phyloP scores from a whole-genome alignment of 2,329 filamentous ascomycete genomes.

The Dactylellina cionopaga region DNA sequence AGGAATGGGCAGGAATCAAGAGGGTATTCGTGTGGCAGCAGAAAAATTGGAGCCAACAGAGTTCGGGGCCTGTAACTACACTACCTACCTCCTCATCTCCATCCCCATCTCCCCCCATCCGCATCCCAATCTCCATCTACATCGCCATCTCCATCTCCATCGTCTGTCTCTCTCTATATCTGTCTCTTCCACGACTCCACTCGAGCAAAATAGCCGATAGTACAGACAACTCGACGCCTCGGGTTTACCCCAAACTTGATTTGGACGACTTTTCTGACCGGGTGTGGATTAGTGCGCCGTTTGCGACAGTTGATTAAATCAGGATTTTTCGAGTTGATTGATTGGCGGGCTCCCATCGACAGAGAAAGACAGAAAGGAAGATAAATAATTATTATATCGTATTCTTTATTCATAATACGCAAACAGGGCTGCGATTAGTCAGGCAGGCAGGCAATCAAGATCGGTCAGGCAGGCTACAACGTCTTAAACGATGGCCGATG shows the following conservation, averaged over 20 bases:
- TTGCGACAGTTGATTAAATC: slow-evolving; percentile 32
- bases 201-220: background rate
- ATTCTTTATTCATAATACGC: too few relatives aligned
- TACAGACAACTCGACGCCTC: too few relatives aligned
- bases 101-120: slow-evolving; percentile 3
- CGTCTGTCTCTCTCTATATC: background rate
- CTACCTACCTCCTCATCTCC: background rate
- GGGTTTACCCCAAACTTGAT: too few relatives aligned
- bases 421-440: slow-evolving; percentile 16
- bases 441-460: background rate
- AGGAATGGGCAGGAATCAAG: background rate
- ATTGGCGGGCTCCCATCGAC: slow-evolving; percentile 4
- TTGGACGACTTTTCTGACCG: background rate
- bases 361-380: background rate
- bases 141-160: background rate
- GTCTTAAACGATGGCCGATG: slow-evolving; percentile 40
- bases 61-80: background rate
- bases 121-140: slow-evolving; percentile 14
- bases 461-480: background rate
- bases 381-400: too few relatives aligned
- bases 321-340: slow-evolving; percentile 27
- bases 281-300: background rate
- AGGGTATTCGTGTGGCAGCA: background rate
- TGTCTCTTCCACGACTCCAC: background rate
- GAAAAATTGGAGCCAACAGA: slow-evolving; percentile 16